A percentile compares a stretch with the other conserved stretches of the same genome.
These are phyloP conservation scores for Yarrowia deformans DNA, from an alignment of 805 yeast genomes.

Conservation along the genomic window DNA sequence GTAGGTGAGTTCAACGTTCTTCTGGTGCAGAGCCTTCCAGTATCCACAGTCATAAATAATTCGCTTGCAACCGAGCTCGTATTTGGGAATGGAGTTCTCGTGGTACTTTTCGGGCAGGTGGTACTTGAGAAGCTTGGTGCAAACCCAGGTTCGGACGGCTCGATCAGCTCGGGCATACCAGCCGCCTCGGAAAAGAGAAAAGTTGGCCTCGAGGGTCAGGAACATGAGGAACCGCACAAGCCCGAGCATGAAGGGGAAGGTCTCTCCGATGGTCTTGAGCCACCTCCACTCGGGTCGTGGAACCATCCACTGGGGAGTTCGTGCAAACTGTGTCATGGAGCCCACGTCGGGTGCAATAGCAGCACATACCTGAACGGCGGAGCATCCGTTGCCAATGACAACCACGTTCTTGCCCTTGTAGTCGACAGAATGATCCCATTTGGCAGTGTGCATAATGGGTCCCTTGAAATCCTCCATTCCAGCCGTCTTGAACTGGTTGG, in stretches of 20 bases:
- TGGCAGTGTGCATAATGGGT: conserved; percentile 39
- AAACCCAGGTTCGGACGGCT: conserved; percentile 14
- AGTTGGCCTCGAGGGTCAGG: conserved; percentile 38
- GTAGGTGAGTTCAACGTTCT: conserved; percentile 40
- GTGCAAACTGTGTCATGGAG: conserved; percentile 41
- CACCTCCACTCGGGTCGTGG: conserved; percentile 39
- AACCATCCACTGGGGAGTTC: conserved; percentile 43
- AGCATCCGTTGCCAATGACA: conserved; percentile 44
- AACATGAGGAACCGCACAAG: conserved; percentile 40
- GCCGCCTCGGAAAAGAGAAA: conserved; percentile 40
- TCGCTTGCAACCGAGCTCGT: conserved; percentile 42
- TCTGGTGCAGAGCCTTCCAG: conserved; percentile 40
- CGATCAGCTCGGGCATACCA: conserved; percentile 12
- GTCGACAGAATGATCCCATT: conserved; percentile 40
- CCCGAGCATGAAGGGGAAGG: conserved; percentile 24
- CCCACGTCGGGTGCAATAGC: conserved; percentile 41
- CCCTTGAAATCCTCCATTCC: conserved; percentile 40
- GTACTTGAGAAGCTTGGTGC: conserved; percentile 17
- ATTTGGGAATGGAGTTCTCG: conserved; percentile 40
- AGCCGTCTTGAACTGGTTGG: conserved; percentile 21
- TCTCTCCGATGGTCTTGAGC: conserved; percentile 20
- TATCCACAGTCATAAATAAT: conserved; percentile 42
- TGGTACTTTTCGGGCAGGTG: conserved; percentile 23
- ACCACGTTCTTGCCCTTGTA: conserved; percentile 42
- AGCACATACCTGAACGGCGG: conserved; percentile 43